These are phyloP conservation scores for Fusarium mundagurra DNA, from an alignment of 2,329 filamentous ascomycete species.

Conservation along the genomic window DNA sequence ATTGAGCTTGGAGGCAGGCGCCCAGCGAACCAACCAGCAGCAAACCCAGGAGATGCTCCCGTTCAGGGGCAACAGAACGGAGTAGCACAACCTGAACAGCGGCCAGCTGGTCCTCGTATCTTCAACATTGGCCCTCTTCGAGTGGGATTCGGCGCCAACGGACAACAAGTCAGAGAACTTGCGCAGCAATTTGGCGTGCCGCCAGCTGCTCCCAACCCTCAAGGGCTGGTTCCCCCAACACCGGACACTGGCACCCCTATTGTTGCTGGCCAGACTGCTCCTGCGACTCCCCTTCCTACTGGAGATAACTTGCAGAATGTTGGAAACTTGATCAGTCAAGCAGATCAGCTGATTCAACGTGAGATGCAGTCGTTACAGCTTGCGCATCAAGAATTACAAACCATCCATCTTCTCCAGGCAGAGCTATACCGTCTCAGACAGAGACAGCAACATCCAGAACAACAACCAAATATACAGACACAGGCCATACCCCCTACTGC, in stretches of 20 bases:
- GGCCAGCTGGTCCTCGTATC: constrained; percentile 62
- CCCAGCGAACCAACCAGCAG: constrained; percentile 38
- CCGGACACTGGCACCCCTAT: constrained; percentile 26
- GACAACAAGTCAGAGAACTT: constrained; percentile 72
- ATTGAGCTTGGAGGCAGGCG: constrained; percentile 45
- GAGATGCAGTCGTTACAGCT: constrained; percentile 71
- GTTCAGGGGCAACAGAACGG: constrained; percentile 38
- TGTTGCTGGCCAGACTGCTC: constrained; percentile 25
- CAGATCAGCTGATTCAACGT: constrained; percentile 75
- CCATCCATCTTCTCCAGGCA: constrained; percentile 72
- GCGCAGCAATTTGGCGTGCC: constrained; percentile 69
- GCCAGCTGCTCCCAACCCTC: constrained; percentile 41
- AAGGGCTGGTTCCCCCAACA: constrained; percentile 32
- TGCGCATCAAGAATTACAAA: constrained; percentile 73
- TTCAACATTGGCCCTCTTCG: constrained; percentile 80
- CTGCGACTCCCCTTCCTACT: constrained; percentile 31
- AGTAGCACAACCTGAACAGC: constrained; percentile 34
- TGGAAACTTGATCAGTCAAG: constrained; percentile 68
- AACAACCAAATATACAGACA: constrained; percentile 32
- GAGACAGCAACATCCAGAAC: constrained; percentile 52
- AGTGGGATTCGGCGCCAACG: constrained; percentile 80
- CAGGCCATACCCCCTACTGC: constrained; percentile 20
- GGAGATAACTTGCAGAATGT: constrained; percentile 57
- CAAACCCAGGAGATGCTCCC: constrained; percentile 28
- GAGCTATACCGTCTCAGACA: constrained; percentile 75